phyloP scores from a whole-genome alignment of 2,329 filamentous ascomycete genomes.

The Sodiomyces alkalinus region DNA sequence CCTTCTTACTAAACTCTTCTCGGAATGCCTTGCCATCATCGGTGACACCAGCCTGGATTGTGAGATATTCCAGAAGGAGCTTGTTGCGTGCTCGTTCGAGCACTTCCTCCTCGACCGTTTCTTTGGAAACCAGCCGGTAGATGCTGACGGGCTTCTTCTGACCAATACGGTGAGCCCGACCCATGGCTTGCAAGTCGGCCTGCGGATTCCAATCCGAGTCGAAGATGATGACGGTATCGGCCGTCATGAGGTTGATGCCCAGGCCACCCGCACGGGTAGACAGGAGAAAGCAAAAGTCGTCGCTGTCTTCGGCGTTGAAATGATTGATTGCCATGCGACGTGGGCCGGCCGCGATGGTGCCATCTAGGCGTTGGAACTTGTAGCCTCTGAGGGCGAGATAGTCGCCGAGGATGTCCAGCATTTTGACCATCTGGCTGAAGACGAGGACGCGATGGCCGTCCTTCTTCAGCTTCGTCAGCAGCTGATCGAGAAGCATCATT shows the following conservation, averaged over 20 bases:
- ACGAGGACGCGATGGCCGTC: slow-evolving; percentile 94
- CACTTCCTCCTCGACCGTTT: slow-evolving; percentile 96
- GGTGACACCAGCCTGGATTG: slow-evolving; percentile 91
- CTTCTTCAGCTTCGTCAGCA: slow-evolving; percentile 84
- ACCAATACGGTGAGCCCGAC: slow-evolving; percentile 90
- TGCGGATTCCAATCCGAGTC: slow-evolving; percentile 99
- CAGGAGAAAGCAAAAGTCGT: slow-evolving; percentile 90
- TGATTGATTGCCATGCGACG: slow-evolving; percentile 93
- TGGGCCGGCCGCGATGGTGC: slow-evolving; percentile 78
- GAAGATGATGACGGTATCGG: slow-evolving; percentile 93
- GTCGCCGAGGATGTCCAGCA: slow-evolving; percentile 90
- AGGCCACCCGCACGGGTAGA: slow-evolving; percentile 92
- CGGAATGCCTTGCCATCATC: slow-evolving; percentile 76
- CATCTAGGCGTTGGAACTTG: slow-evolving; percentile 86
- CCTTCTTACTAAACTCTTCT: slow-evolving; percentile 65
- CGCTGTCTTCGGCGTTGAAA: slow-evolving; percentile 92
- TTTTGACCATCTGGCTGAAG: slow-evolving; percentile 99
- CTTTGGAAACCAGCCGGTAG: slow-evolving; percentile 91
- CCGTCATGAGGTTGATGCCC: slow-evolving; percentile 98
- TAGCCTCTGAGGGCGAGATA: slow-evolving; percentile 90
- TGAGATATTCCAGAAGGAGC: slow-evolving; percentile 91
- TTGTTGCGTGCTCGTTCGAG: slow-evolving; percentile 94
- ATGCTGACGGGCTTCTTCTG: slow-evolving; percentile 94
- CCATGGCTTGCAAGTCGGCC: slow-evolving; percentile 96
- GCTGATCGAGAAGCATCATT: slow-evolving; percentile 95